phyloP scores from a whole-genome alignment of 805 yeast species.

The Saturnispora besseyi region DNA sequence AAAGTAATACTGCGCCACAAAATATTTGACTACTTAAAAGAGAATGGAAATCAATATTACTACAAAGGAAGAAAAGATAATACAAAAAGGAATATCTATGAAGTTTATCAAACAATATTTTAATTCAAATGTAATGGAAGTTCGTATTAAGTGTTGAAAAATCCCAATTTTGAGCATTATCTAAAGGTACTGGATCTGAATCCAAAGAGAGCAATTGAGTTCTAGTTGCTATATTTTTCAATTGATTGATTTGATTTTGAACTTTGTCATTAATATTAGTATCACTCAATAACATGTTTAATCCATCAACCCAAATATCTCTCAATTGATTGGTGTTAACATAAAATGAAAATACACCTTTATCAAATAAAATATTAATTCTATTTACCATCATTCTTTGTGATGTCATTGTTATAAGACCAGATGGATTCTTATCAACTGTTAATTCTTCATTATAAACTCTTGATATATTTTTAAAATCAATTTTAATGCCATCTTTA shows the following conservation, averaged over 20 bases:
- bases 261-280: conserved; percentile 36
- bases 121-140: conserved; percentile 5
- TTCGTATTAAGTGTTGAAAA: not conserved
- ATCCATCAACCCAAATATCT: conserved; percentile 72
- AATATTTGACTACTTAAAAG: not conserved
- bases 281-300: conserved; percentile 40
- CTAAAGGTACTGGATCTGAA: conserved; percentile 12
- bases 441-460: conserved; percentile 40
- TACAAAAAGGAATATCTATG: too few species aligned
- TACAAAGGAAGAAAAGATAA: not conserved
- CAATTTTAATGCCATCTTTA: conserved; percentile 44
- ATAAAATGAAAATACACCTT: conserved; percentile 43
- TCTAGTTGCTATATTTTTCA: conserved; percentile 38
- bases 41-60: not conserved
- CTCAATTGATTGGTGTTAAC: conserved; percentile 63
- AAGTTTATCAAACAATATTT: not conserved
- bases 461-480: conserved; percentile 40
- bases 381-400: conserved; percentile 29
- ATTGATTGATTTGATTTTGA: conserved; percentile 33
- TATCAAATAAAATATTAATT: conserved; percentile 18
- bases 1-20: not conserved
- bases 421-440: conserved; percentile 28
- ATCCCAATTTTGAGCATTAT: not conserved
- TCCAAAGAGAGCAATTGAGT: conserved; percentile 40
- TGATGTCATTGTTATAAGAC: conserved; percentile 48